Evolutionary conservation across 148 eudicot species (phyloP), one percentile per base, ranked within the genome.

Genomic region (Persicaria tinctoria): DNA sequence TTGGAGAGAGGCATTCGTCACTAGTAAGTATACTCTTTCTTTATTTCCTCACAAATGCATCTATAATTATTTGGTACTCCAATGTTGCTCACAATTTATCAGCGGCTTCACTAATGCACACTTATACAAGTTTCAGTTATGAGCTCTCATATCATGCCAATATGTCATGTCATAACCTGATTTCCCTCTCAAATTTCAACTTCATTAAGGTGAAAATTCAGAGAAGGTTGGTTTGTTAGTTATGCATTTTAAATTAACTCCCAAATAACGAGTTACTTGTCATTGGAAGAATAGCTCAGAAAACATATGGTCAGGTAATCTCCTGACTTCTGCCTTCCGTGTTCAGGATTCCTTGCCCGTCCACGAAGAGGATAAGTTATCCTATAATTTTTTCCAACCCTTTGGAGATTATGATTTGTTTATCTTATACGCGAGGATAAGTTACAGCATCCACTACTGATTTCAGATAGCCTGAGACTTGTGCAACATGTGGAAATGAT

Each of bases 1-100:
- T 68, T 95, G 97, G 99, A 76, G 80, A 68, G 99, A 92, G 87
- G 97, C 99, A 75, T 95, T 95, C 76, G 80, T 89, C 76, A 92
- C 96, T 78, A 95, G 99, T 95, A 89, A 87, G 78, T 66, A 47
- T 13, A 13, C 46, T 8, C 2, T 2, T 32, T 63, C 68, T 63
- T 8, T 18, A 11, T 60, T 10, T 60, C 44, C 66, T 23, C 23
- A 12, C 20, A 60, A 20, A 23, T 60, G 4, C 41, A 5, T 32
- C 41, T 13, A 20, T 60, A 60, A 11, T 60, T 10, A 60, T 18
- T 60, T 18, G 20, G 41, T 60, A 60, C 11, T 60, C 41, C 66
- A 60, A 27, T 8, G 4, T 27, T 56, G 32, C 7, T 12, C 41
- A 32, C 41, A 32, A 62, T 62, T n/a, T n/a, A 32, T 27, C 13